phyloP scores from a whole-genome alignment of 177 flowering plant genomes.

The Vitis hybrid region DNA sequence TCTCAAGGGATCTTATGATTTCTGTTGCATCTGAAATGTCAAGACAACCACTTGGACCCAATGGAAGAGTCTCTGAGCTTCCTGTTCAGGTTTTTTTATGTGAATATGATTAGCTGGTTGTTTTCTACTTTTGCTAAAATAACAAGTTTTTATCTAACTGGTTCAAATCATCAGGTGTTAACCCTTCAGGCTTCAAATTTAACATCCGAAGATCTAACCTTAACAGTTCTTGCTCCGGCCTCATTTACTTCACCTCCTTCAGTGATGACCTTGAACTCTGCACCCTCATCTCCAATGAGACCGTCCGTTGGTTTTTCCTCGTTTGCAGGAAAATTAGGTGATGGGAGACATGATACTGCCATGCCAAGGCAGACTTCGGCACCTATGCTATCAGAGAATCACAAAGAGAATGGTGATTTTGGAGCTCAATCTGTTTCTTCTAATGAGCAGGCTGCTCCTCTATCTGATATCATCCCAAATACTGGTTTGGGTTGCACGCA shows the following conservation, averaged over 20 bases:
- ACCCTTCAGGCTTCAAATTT: conserved; percentile 95
- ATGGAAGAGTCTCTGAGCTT: conserved; percentile 60
- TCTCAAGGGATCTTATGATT: conserved; percentile 80
- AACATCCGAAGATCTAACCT: conserved; percentile 80
- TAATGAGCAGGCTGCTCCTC: conserved; percentile 38
- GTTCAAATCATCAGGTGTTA: conserved; percentile 60
- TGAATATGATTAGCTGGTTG: conserved; percentile 3
- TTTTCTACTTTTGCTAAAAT: not conserved
- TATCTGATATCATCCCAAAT: conserved; percentile 64
- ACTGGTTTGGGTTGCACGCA: conserved; percentile 77
- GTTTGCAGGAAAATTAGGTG: conserved; percentile 34
- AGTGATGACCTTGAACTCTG: conserved; percentile 68
- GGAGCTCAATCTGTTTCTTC: conserved; percentile 39
- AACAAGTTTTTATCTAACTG: conserved; percentile 1
- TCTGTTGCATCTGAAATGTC: conserved; percentile 96
- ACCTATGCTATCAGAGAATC: conserved; percentile 32
- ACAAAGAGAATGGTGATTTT: conserved; percentile 33
- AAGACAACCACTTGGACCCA: conserved; percentile 43
- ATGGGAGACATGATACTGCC: conserved; percentile 31
- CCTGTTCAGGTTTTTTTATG: conserved; percentile 72
- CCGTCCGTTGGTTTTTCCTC: conserved; percentile 55
- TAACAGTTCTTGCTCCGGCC: conserved; percentile 96
- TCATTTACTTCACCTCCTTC: conserved; percentile 82
- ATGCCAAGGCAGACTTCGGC: conserved; percentile 38
- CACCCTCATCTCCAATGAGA: conserved; percentile 75